Conservation (phyloP, 1,284 basidiomycete genomes). For the Apiotrichum domesticum region DNA sequence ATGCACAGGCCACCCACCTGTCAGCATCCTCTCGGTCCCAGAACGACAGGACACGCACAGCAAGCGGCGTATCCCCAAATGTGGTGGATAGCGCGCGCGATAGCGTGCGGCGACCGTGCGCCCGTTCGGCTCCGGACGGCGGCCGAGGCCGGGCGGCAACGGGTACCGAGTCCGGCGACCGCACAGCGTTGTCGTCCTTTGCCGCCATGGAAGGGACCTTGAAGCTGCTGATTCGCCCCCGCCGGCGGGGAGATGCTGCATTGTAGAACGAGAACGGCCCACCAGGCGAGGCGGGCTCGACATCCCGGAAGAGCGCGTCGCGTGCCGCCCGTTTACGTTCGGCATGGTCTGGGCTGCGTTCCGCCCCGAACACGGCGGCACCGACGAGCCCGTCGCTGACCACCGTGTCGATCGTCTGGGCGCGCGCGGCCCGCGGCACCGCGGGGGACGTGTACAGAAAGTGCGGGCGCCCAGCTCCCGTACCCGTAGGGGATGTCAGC, state of each 20-base stretch:
- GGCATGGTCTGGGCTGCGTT: slow-evolving; percentile 11
- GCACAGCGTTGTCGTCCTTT: neutral
- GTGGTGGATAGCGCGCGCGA: neutral
- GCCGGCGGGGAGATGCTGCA: slow-evolving; percentile 2
- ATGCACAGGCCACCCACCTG: neutral
- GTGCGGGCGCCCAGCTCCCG: no score
- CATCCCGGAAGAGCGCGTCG: slow-evolving; percentile 26
- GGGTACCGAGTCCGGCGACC: neutral
- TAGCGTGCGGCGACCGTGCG: no score
- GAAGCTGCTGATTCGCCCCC: neutral
- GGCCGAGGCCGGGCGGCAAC: no score
- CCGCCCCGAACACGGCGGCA: slow-evolving; percentile 5
- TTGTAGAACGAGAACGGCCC: slow-evolving; percentile 31
- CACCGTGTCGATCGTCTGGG: slow-evolving; percentile 12
- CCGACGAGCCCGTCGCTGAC: slow-evolving; percentile 13
- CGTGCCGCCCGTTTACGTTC: slow-evolving; percentile 25
- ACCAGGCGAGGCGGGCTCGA: slow-evolving; percentile 21
- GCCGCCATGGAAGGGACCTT: slow-evolving; percentile 4
- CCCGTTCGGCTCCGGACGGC: no score
- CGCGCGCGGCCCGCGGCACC: neutral
- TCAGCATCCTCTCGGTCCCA: slow-evolving; percentile 7
- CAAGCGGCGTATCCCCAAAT: slow-evolving; percentile 1
- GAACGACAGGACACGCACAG: slow-evolving; percentile 11
- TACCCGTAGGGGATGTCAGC: no score
- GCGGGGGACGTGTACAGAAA: no score